These are phyloP conservation scores for Trametes pubescens DNA, from an alignment of 1,284 basidiomycete species.

Conservation along the genomic window DNA sequence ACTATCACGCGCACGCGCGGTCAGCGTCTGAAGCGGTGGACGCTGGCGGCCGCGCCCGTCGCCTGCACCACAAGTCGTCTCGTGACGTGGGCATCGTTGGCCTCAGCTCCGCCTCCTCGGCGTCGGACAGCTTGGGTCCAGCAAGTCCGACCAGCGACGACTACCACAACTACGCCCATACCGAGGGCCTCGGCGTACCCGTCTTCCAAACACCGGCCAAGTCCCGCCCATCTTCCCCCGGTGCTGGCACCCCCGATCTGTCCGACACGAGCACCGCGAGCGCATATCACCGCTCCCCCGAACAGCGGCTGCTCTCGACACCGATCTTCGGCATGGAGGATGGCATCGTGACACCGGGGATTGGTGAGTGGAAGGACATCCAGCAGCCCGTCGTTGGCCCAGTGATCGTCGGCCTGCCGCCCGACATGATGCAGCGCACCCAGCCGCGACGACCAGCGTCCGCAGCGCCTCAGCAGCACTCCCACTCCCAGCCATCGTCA, in stretches of 20 bases:
- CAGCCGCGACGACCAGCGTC: conserved; percentile 13
- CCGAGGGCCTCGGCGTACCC: conserved; percentile 45
- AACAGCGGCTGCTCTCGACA: conserved; percentile 30
- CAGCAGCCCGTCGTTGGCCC: conserved; percentile 65
- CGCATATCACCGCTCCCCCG: conserved; percentile 23
- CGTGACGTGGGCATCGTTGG: conserved; percentile 69
- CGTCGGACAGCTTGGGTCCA: conserved; percentile 32
- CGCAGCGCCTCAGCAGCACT: conserved; percentile 3
- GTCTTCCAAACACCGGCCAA: conserved; percentile 60
- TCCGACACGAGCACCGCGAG: conserved; percentile 36
- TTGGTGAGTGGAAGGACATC: conserved; percentile 65
- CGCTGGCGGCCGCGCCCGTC: conserved; percentile 19
- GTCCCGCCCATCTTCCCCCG: conserved; percentile 57
- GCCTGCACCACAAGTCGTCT: conserved; percentile 50
- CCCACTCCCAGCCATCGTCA: neutral
- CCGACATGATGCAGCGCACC: conserved; percentile 35
- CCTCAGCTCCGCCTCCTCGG: conserved; percentile 40
- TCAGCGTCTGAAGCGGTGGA: conserved; percentile 56
- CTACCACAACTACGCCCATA: conserved; percentile 27
- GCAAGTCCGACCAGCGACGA: conserved; percentile 31
- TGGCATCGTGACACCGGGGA: conserved; percentile 57
- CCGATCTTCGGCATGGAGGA: conserved; percentile 31
- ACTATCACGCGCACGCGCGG: conserved; percentile 47
- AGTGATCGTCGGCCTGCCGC: conserved; percentile 56
- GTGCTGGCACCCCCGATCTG: conserved; percentile 46